Base-by-base conservation (phyloP, 2,329 filamentous ascomycete species). In the Fusarium algeriense region DNA sequence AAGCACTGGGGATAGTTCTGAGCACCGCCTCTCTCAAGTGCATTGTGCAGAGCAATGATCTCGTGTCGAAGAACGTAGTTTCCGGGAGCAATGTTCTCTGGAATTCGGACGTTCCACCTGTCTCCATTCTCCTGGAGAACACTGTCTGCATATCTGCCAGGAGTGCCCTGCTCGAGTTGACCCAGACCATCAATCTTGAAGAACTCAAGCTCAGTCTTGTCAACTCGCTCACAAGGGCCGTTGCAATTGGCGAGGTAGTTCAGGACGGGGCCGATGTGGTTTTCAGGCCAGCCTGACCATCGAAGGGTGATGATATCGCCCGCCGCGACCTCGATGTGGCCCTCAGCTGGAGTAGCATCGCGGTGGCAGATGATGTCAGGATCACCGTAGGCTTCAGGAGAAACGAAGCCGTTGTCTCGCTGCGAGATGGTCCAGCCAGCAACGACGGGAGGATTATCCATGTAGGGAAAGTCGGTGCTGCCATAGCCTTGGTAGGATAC, bases 41-140 rank as follows among this genome's bases (percentile, higher is more conserved):
- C 85, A 37, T 79, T 81, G 78, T 88, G 86, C 8, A 88, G 83
- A 23, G 83, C 85, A 60, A 88, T 87, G 66, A 87, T 86, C 75
- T 88, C 86, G 72, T 88, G 85, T 11, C 86, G 84, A 40, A 88
- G 81, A 50, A 88, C 85, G 64, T 88, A 88, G 78, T 87, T 86
- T 3, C 86, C 86, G 9, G 84, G 74, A 2, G 80, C 82, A 37
- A 88, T 81, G 67, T 79, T 79, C 57, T 78, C 75, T 37, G 86
- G 86, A 57, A 88, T 85, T 11, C 82, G 84, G 28, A 87, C 81
- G 44, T 82, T 82, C 83, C 84, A 87, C 61, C 80, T 84, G 78
- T 85, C 84, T 76, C 85, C 87, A 74, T 86, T 85, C 49, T 80
- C 76, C 69, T 85, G 84, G 66, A 90, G 75, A 9, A 84, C 76